Conservation (phyloP, 805 yeast species). For the Cyberlindnera mississippiensis region DNA sequence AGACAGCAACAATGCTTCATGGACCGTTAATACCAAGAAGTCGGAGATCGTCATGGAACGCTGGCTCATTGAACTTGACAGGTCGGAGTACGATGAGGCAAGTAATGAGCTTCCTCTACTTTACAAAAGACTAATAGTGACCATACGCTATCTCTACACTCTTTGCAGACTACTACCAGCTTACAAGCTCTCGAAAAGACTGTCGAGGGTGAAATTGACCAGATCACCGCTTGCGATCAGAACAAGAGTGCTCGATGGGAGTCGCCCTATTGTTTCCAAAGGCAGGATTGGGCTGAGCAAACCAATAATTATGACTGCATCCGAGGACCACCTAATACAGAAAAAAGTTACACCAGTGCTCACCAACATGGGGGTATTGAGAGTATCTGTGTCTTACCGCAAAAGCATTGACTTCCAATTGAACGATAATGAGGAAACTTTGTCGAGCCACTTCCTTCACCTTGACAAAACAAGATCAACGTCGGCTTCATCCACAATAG, state of each 20-base stretch:
- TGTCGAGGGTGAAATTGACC: constrained; percentile 36
- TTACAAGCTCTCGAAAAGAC: constrained; percentile 48
- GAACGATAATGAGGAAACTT: constrained; percentile 59
- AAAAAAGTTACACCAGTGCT: constrained; percentile 64
- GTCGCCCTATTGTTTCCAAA: constrained; percentile 69
- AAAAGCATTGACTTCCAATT: constrained; percentile 63
- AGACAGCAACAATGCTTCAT: constrained; percentile 49
- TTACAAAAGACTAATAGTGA: constrained; percentile 68
- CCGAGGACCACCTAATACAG: constrained; percentile 51
- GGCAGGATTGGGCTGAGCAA: constrained; percentile 85
- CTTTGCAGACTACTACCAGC: constrained; percentile 67
- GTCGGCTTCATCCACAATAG: background rate
- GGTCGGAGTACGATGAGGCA: constrained; percentile 31
- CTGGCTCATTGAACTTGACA: constrained; percentile 84
- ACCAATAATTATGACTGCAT: constrained; percentile 38
- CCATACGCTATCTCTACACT: constrained; percentile 72
- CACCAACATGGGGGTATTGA: constrained; percentile 71
- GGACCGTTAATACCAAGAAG: constrained; percentile 61
- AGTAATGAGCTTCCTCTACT: constrained; percentile 56
- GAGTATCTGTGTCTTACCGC: constrained; percentile 77
- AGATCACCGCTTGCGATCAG: constrained; percentile 45
- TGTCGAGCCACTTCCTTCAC: constrained; percentile 52
- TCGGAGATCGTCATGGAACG: constrained; percentile 90
- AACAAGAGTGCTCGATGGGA: constrained; percentile 69
- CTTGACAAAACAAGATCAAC: constrained; percentile 35